phyloP scores from a whole-genome alignment of 2,329 filamentous ascomycete genomes.

The Ophiostoma triangulosporum region DNA sequence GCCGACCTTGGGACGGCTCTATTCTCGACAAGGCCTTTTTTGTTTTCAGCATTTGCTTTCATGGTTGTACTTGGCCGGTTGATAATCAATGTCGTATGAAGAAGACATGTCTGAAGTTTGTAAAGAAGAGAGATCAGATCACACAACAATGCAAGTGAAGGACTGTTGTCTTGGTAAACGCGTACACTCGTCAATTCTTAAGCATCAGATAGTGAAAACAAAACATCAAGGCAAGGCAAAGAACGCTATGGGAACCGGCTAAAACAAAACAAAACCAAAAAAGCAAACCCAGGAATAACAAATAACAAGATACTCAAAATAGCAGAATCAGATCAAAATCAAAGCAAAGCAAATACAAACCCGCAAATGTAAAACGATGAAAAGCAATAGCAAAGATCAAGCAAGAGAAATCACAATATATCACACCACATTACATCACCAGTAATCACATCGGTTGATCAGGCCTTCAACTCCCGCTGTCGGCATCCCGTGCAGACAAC shows the following conservation, averaged over 20 bases:
- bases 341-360: neutral
- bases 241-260: neutral
- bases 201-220: neutral
- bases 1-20: neutral
- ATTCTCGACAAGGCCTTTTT: neutral
- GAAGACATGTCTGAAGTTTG: neutral
- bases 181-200: neutral
- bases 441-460: neutral
- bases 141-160: neutral
- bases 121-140: neutral
- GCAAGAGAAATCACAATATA: neutral
- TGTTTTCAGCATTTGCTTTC: neutral
- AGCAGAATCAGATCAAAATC: neutral
- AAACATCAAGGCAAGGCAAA: neutral
- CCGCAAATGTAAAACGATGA: neutral
- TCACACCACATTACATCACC: neutral
- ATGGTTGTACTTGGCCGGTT: neutral
- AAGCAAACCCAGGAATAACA: neutral
- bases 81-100: neutral
- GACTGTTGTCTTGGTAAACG: neutral
- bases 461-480: conserved; percentile 44
- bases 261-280: neutral
- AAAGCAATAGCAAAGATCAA: neutral
- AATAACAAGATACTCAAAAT: neutral
- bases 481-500: conserved; percentile 50